A percentile compares a stretch with the other conserved stretches of the same genome.
Conservation (phyloP, 2,329 filamentous ascomycete species). For the Hymenoscyphus fraxineus region DNA sequence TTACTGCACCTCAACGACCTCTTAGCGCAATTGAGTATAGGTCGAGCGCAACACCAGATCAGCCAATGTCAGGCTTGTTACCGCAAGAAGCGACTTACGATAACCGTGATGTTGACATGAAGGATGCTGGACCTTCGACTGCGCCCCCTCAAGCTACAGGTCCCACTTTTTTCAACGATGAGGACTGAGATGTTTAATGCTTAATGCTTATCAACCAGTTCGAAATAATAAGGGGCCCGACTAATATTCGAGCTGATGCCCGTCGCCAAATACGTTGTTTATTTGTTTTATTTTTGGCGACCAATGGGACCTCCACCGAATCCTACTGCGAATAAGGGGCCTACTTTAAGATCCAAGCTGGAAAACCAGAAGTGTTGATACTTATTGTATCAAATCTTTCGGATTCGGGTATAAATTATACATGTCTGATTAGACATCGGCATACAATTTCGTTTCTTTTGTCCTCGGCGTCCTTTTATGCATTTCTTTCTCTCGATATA, state of each 20-base stretch:
- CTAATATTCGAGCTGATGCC: neutral
- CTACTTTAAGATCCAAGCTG: neutral
- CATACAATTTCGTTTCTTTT: neutral
- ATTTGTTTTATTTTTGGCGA: neutral
- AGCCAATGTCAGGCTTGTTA: constrained; percentile 28
- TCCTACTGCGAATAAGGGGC: neutral
- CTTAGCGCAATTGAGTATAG: constrained; percentile 34
- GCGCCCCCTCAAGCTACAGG: constrained; percentile 30
- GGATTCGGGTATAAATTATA: neutral
- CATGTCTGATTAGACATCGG: neutral
- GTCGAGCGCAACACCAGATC: constrained; percentile 22
- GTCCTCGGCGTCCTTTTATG: neutral
- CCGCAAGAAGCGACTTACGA: constrained; percentile 19
- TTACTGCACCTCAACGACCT: constrained; percentile 26
- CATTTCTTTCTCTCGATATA: neutral
- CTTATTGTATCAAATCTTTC: neutral
- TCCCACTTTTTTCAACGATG: constrained; percentile 33
- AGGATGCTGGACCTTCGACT: constrained; percentile 31
- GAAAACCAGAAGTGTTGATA: neutral
- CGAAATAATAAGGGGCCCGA: neutral
- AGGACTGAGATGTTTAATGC: constrained; percentile 18
- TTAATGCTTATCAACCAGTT: neutral
- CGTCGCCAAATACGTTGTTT: neutral
- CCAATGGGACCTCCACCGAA: neutral
- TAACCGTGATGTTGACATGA: constrained; percentile 31